Evolutionary conservation across 2,329 filamentous ascomycete species (phyloP).

Genomic region (Colletotrichum sp.): DNA sequence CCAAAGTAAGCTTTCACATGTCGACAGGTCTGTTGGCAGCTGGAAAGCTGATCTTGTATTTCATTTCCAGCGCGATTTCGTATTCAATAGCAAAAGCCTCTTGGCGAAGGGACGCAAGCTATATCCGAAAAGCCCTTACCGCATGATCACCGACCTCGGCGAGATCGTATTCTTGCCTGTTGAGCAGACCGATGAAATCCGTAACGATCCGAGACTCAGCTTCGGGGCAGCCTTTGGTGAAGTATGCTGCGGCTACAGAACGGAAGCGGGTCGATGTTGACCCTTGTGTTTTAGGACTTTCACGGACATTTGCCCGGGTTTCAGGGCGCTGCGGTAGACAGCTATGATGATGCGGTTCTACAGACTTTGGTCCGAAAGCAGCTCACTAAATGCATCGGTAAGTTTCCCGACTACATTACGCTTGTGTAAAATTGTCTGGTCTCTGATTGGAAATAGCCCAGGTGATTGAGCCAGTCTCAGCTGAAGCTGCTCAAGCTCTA

Average conservation of each 20-base stretch:
- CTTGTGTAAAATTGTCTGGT: accelerated
- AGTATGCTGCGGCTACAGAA: not conserved
- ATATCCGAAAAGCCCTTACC: not conserved
- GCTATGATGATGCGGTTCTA: not conserved
- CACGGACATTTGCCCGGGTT: not conserved
- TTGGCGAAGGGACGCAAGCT: not conserved
- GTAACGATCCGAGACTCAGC: not conserved
- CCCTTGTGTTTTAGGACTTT: not conserved
- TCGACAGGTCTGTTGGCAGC: accelerated
- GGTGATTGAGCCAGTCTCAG: not conserved
- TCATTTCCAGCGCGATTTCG: not conserved
- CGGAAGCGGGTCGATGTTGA: not conserved
- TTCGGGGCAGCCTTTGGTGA: not conserved
- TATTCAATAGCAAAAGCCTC: not conserved
- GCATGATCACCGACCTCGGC: not conserved
- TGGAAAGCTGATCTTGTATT: not conserved
- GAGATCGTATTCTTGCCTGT: not conserved
- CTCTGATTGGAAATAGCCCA: not conserved
- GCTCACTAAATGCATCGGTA: not conserved
- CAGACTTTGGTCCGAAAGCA: not conserved
- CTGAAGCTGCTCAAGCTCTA: not conserved
- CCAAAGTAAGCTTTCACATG: not conserved
- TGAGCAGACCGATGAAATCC: not conserved
- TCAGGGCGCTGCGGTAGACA: not conserved
- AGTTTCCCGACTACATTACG: accelerated